A percentile compares a stretch with the other conserved stretches of the same genome.
phyloP scores from a whole-genome alignment of 2,329 filamentous ascomycete genomes.

The Sporothrix pallida region DNA sequence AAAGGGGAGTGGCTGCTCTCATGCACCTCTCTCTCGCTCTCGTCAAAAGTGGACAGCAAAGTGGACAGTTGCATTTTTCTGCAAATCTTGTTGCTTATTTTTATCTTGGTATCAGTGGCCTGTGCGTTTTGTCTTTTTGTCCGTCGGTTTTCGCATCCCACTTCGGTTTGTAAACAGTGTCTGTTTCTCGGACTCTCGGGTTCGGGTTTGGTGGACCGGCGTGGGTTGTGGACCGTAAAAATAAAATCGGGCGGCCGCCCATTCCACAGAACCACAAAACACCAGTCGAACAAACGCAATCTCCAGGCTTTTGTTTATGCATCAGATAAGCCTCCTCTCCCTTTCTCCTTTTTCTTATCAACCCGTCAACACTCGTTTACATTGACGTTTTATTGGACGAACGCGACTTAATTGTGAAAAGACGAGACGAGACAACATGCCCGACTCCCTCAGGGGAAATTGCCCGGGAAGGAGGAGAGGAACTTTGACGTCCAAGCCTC shows the following conservation, averaged over 20 bases:
- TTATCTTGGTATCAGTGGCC: not conserved
- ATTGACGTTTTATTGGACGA: not conserved
- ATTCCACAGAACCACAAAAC: not conserved
- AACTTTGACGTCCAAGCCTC: not conserved
- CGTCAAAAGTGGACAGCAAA: not conserved
- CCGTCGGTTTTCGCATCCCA: not conserved
- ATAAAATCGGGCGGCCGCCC: not conserved
- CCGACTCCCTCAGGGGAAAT: not conserved
- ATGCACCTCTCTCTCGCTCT: slow-evolving; percentile 14
- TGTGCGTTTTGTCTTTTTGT: too few species aligned
- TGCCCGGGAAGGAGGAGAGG: not conserved
- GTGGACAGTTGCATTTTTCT: not conserved
- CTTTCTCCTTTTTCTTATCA: too few species aligned
- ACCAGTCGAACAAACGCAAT: not conserved
- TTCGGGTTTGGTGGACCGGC: not conserved
- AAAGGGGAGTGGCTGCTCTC: not conserved
- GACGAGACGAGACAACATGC: not conserved
- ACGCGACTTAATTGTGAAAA: not conserved
- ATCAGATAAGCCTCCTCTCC: not conserved
- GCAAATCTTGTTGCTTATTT: not conserved
- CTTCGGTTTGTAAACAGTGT: too few species aligned
- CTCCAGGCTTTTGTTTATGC: not conserved
- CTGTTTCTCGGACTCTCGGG: slow-evolving; percentile 14
- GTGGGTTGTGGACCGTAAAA: not conserved
- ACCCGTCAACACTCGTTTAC: not conserved